phyloP scores from a whole-genome alignment of 2,329 filamentous ascomycete genomes.

The Colletotrichum magnum region DNA sequence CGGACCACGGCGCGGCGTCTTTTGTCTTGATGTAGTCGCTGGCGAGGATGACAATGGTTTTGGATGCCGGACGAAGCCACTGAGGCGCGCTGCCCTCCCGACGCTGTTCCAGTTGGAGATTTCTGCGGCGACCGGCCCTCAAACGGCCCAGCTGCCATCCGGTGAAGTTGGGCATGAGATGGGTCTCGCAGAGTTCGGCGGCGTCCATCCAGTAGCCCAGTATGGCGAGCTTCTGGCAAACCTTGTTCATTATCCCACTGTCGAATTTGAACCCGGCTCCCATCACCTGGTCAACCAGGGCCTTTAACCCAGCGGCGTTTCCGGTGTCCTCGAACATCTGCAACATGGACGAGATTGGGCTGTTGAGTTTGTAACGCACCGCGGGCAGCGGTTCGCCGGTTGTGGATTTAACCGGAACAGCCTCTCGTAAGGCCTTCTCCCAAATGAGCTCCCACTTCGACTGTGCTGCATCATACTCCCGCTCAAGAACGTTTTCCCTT shows the following conservation, averaged over 20 bases:
- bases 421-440: slow-evolving; percentile 62
- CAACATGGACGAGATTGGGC: slow-evolving; percentile 65
- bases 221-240: slow-evolving; percentile 77
- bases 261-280: slow-evolving; percentile 80
- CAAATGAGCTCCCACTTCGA: slow-evolving; percentile 77
- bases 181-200: slow-evolving; percentile 80
- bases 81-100: slow-evolving; percentile 54
- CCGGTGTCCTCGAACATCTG: slow-evolving; percentile 56
- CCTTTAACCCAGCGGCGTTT: slow-evolving; percentile 62
- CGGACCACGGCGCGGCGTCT: slow-evolving; percentile 63
- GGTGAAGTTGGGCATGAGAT: slow-evolving; percentile 83
- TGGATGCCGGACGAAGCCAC: slow-evolving; percentile 56
- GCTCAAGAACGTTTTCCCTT: slow-evolving; percentile 71
- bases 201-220: slow-evolving; percentile 74
- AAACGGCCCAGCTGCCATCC: slow-evolving; percentile 71
- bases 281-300: slow-evolving; percentile 69
- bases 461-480: slow-evolving; percentile 72
- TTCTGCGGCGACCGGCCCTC: slow-evolving; percentile 44
- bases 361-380: slow-evolving; percentile 67
- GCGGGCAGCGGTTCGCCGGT: slow-evolving; percentile 54
- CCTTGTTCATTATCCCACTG: slow-evolving; percentile 84
- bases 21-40: slow-evolving; percentile 66
- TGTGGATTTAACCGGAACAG: slow-evolving; percentile 49
- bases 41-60: slow-evolving; percentile 64
- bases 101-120: slow-evolving; percentile 55